Conservation (phyloP, 1,139 yeast species). For the Blastobotrys illinoisensis region DNA sequence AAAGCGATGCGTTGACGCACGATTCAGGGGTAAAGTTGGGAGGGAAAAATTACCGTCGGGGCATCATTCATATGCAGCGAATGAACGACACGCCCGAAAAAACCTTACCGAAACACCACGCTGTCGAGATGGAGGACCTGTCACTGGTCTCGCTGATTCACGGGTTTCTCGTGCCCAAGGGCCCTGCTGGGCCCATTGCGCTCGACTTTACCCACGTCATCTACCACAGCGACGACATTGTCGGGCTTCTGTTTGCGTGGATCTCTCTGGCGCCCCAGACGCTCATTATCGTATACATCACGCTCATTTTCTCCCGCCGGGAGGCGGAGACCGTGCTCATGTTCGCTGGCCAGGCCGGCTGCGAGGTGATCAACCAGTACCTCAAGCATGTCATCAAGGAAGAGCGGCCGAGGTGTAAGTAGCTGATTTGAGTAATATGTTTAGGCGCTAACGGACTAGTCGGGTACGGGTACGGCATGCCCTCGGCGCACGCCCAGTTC, state of each 20-base stretch:
- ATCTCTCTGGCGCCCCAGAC: conserved; percentile 81
- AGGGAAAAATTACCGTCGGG: not conserved
- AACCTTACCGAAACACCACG: not conserved
- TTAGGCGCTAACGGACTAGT: conserved; percentile 33
- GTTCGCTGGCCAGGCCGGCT: conserved; percentile 79
- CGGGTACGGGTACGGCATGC: conserved; percentile 82
- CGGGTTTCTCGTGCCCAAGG: not conserved
- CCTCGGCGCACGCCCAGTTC: conserved; percentile 93
- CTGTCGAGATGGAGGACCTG: not conserved
- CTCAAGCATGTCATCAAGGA: conserved; percentile 61
- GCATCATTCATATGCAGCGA: not conserved
- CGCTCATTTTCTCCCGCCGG: conserved; percentile 77
- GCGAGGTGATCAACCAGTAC: conserved; percentile 67
- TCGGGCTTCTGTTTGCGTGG: conserved; percentile 62
- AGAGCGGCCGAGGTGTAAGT: conserved; percentile 59
- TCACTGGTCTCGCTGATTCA: not conserved
- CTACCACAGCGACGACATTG: conserved; percentile 60
- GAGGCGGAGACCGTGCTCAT: conserved; percentile 81
- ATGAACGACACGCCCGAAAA: not conserved
- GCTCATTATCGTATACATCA: conserved; percentile 69
- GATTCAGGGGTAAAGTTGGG: not conserved
- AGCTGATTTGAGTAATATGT: not conserved
- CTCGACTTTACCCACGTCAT: conserved; percentile 58
- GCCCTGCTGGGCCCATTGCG: conserved; percentile 2
- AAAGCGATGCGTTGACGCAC: not conserved